Percentiles rank a stretch among this genome's conserved stretches.
Evolutionary conservation across 192 early-diverging fungal species (phyloP).

Genomic region (Backusella australiensis): DNA sequence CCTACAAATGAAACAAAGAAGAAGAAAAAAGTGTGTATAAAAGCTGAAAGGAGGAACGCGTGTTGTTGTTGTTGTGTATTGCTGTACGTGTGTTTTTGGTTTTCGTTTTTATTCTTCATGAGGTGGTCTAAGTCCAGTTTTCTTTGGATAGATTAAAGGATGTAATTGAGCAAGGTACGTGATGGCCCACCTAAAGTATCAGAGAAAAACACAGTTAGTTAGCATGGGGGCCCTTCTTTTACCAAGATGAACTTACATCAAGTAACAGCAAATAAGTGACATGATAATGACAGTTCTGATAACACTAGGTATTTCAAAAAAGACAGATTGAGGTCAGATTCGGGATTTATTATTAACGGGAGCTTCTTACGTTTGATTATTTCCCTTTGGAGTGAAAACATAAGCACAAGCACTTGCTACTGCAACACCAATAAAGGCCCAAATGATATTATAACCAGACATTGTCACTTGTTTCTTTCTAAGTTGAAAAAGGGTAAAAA

Average conservation of each 20-base stretch:
- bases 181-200: constrained; percentile 74
- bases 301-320: constrained; percentile 36
- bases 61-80: not conserved
- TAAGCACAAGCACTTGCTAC: constrained; percentile 47
- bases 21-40: not conserved
- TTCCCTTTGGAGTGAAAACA: constrained; percentile 51
- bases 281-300: constrained; percentile 58
- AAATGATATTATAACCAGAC: constrained; percentile 54
- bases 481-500: constrained; percentile 2
- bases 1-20: not conserved
- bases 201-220: not conserved
- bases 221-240: not conserved
- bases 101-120: constrained; percentile 5
- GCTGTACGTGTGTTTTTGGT: not conserved
- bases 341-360: not conserved
- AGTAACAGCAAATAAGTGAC: constrained; percentile 55
- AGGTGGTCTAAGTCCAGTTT: constrained; percentile 56
- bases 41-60: not conserved
- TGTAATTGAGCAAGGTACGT: constrained; percentile 88
- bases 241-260: constrained; percentile 51
- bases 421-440: constrained; percentile 47
- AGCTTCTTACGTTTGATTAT: constrained; percentile 58
- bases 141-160: constrained; percentile 76
- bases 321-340: not conserved
- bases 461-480: constrained; percentile 24